Conservation (phyloP, 2,329 filamentous ascomycete species). For the Botrytis galanthina region DNA sequence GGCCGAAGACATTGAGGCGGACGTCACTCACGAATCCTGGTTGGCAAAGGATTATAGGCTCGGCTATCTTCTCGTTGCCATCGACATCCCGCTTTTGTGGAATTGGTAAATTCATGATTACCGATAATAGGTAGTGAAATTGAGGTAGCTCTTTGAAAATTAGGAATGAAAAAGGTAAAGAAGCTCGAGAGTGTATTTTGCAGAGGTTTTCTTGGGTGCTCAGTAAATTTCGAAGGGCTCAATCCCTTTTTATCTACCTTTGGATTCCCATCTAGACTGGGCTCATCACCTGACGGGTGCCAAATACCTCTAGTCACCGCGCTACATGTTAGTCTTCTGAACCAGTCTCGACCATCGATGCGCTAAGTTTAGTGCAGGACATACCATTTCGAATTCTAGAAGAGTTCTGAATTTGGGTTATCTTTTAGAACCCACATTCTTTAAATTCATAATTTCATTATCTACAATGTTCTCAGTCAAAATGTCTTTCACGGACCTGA, state of each 20-base stretch:
- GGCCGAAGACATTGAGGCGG: conserved; percentile 15
- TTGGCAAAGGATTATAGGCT: background rate
- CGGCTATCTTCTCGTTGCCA: background rate
- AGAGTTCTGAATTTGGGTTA: background rate
- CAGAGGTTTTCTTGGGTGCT: background rate
- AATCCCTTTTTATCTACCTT: background rate
- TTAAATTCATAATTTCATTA: background rate
- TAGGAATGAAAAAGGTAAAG: background rate
- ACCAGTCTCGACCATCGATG: background rate
- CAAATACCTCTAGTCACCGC: background rate
- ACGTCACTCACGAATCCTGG: background rate
- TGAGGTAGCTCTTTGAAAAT: background rate
- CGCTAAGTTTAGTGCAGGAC: background rate
- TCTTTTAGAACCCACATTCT: background rate
- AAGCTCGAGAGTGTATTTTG: background rate
- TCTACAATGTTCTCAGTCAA: background rate
- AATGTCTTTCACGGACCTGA: background rate
- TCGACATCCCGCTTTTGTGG: background rate
- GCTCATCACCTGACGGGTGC: background rate
- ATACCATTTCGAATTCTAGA: background rate
- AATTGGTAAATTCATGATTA: background rate
- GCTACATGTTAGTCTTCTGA: background rate
- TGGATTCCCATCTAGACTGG: background rate
- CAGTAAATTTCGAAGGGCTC: background rate
- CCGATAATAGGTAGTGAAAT: background rate